Conservation (phyloP, 306 rosid genomes). For the Hippophae gyantsensis region DNA sequence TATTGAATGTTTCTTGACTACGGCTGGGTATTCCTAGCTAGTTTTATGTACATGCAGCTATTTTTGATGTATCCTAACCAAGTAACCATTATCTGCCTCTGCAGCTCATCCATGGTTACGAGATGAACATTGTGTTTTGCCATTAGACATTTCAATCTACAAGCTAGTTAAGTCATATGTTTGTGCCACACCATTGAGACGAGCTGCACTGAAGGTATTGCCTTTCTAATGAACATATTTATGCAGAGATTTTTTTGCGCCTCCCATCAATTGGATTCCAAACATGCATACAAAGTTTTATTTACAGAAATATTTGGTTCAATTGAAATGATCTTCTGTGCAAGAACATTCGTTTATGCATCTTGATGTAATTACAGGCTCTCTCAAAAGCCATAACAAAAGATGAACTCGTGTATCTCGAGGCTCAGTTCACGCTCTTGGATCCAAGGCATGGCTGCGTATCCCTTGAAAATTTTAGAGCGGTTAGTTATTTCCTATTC, state of each 20-base stretch:
- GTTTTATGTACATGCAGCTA: background rate
- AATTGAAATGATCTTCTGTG: background rate
- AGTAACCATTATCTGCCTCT: constrained; percentile 10
- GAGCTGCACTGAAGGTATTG: constrained; percentile 74
- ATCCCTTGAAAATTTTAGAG: constrained; percentile 64
- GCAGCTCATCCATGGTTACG: constrained; percentile 95
- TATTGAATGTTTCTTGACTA: background rate
- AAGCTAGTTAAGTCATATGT: constrained; percentile 69
- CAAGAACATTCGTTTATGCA: background rate
- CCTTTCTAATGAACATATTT: background rate
- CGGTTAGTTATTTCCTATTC: constrained; percentile 37
- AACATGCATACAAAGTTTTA: too few relatives aligned
- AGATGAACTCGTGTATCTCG: constrained; percentile 73
- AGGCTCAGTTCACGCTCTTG: constrained; percentile 67
- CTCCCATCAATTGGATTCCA: background rate
- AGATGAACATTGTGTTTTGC: constrained; percentile 48
- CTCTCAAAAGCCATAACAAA: constrained; percentile 74
- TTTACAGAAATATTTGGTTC: too few relatives aligned
- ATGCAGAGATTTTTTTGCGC: background rate
- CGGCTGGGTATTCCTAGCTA: constrained; percentile 12
- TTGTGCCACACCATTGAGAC: constrained; percentile 72
- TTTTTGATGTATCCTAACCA: background rate
- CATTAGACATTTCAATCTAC: constrained; percentile 76
- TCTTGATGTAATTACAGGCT: constrained; percentile 49
- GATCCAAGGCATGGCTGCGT: constrained; percentile 67